phyloP scores from a whole-genome alignment of 108 stramenopile species.

The Licmophora abbreviata region DNA sequence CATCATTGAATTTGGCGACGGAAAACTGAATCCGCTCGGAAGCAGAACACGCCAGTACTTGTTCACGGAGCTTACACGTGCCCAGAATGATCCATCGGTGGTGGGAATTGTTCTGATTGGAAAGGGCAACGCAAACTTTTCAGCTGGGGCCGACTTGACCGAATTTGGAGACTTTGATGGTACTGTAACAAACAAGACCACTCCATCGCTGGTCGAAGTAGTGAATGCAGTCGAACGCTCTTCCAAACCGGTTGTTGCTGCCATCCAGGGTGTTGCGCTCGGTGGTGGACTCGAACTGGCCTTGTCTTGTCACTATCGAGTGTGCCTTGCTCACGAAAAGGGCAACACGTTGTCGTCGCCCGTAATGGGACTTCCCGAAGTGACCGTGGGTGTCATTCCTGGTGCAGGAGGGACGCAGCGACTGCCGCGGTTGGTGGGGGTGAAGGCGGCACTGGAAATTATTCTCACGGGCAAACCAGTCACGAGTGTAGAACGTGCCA shows the following conservation, averaged over 20 bases:
- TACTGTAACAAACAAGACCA: conserved; percentile 4
- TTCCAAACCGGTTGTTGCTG: conserved; percentile 92
- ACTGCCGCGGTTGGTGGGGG: conserved; percentile 81
- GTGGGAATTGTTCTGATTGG: conserved; percentile 83
- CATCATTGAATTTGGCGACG: neutral
- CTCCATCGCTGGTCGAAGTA: conserved; percentile 54
- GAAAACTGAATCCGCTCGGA: neutral
- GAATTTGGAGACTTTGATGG: conserved; percentile 57
- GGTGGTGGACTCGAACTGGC: conserved; percentile 96
- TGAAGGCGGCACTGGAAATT: conserved; percentile 68
- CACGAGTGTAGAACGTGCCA: conserved; percentile 39
- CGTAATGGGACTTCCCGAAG: conserved; percentile 91
- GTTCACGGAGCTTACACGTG: neutral
- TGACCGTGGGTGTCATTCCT: conserved; percentile 92
- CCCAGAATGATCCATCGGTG: conserved; percentile 20
- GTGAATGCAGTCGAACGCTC: conserved; percentile 53
- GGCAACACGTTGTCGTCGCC: too few relatives aligned
- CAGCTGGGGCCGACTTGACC: conserved; percentile 96
- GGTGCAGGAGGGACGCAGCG: conserved; percentile 97
- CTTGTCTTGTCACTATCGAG: conserved; percentile 88
- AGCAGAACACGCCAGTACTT: neutral
- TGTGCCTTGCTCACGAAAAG: too few relatives aligned
- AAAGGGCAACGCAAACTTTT: conserved; percentile 69
- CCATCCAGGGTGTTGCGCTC: conserved; percentile 79
- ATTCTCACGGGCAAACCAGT: conserved; percentile 75